Evolutionary conservation across 2,329 filamentous ascomycete species (phyloP).

Genomic region (Cadophora sp.): DNA sequence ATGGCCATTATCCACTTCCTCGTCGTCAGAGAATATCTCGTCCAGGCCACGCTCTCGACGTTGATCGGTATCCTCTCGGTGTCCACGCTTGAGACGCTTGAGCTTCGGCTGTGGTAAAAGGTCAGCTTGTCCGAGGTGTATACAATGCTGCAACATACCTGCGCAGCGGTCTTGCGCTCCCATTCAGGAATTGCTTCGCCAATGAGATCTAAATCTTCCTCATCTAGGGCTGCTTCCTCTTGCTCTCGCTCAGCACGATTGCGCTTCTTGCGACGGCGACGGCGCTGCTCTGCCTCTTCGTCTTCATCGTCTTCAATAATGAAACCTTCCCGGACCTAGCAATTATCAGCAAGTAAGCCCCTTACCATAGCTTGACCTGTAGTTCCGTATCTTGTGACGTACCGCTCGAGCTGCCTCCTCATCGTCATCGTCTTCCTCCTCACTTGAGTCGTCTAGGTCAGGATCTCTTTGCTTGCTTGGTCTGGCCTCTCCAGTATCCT

Average conservation of each 20-base stretch:
- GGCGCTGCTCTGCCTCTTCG: conserved; percentile 67
- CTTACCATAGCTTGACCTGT: background rate
- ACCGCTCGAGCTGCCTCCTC: conserved; percentile 83
- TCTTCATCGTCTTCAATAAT: conserved; percentile 87
- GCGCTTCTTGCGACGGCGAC: conserved; percentile 71
- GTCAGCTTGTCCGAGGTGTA: conserved; percentile 33
- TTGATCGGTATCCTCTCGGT: conserved; percentile 75
- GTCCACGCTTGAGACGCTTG: conserved; percentile 94
- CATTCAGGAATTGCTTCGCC: conserved; percentile 79
- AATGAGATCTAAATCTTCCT: conserved; percentile 95
- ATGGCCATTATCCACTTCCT: conserved; percentile 71
- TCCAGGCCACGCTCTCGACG: conserved; percentile 76
- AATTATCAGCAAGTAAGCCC: conserved; percentile 25
- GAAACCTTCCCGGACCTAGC: conserved; percentile 88
- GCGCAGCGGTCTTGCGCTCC: conserved; percentile 68
- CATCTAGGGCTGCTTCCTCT: conserved; percentile 85
- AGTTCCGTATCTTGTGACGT: conserved; percentile 41
- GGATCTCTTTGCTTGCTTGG: conserved; percentile 50
- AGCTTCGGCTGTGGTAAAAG: conserved; percentile 73
- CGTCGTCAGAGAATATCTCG: conserved; percentile 95
- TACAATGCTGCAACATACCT: conserved; percentile 60
- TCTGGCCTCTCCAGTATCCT: conserved; percentile 70
- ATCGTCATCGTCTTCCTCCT: conserved; percentile 92
- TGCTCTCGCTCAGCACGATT: conserved; percentile 79
- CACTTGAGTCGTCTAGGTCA: conserved; percentile 81